Conservation (phyloP, 805 yeast genomes). For the Saturnispora zaruensis region DNA sequence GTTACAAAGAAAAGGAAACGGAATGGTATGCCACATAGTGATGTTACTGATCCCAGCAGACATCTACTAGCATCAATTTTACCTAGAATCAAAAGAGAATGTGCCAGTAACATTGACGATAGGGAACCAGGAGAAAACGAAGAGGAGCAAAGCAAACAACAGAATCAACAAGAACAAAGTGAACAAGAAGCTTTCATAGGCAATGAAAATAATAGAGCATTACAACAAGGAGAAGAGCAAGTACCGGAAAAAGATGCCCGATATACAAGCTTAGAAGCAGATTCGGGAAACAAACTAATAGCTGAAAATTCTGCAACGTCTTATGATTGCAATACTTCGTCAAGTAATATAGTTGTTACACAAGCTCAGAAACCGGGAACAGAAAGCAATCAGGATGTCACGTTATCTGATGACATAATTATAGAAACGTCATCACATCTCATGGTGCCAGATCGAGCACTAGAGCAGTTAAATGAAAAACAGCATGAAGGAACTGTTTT, state of each 20-base stretch:
- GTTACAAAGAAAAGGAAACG: neutral
- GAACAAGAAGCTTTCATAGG: no score
- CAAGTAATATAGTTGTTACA: neutral
- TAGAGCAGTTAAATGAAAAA: neutral
- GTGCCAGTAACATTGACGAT: neutral
- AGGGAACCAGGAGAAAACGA: neutral
- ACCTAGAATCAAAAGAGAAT: conserved; percentile 2
- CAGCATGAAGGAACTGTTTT: neutral
- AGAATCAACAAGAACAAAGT: neutral
- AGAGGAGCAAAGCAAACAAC: neutral
- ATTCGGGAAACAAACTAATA: neutral
- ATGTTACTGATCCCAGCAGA: conserved; percentile 1
- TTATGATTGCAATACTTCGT: neutral
- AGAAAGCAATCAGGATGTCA: neutral
- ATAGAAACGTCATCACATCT: neutral
- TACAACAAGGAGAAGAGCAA: neutral
- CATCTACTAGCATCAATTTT: neutral
- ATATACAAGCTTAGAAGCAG: neutral
- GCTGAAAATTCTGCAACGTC: neutral
- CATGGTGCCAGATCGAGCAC: neutral
- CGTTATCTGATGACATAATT: neutral
- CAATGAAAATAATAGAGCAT: neutral
- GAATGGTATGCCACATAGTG: neutral
- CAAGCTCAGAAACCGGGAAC: neutral
- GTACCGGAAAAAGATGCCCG: neutral